Evolutionary conservation across 2,329 filamentous ascomycete species (phyloP).

Genomic region (Pleomassaria siparia): DNA sequence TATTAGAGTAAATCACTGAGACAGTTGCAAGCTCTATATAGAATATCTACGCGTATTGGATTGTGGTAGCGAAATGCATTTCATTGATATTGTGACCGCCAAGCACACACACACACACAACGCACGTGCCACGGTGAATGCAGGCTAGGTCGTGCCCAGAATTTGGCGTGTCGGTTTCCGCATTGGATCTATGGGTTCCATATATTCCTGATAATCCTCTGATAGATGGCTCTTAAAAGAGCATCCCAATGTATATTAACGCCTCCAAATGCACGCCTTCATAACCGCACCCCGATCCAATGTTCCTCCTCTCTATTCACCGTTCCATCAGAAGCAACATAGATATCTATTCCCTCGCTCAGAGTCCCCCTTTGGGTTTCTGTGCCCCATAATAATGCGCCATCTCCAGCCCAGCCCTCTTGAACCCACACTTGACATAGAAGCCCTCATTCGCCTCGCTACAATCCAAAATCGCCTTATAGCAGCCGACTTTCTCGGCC

Average conservation of each 20-base stretch:
- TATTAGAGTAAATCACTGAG: too few species aligned
- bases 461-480: slow-evolving; percentile 96
- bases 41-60: too few species aligned
- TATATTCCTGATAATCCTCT: neutral
- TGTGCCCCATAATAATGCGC: slow-evolving; percentile 75
- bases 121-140: neutral
- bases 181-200: neutral
- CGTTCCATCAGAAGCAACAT: too few species aligned
- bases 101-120: too few species aligned
- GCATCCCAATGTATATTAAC: slow-evolving; percentile 1
- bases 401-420: slow-evolving; percentile 91
- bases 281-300: neutral
- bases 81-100: too few species aligned
- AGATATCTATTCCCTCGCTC: slow-evolving; percentile 1
- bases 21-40: too few species aligned
- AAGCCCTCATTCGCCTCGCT: slow-evolving; percentile 96
- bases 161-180: neutral
- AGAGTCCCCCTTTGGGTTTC: slow-evolving; percentile 23
- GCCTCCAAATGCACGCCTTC: slow-evolving; percentile 7
- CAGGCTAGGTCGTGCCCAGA: neutral
- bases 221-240: too few species aligned
- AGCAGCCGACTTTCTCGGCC: slow-evolving; percentile 86
- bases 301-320: neutral
- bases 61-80: too few species aligned
- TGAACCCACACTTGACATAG: slow-evolving; percentile 97